These are phyloP conservation scores for Actinomortierella ambigua DNA, from an alignment of 371 early-diverging fungal species.

Conservation along the genomic window DNA sequence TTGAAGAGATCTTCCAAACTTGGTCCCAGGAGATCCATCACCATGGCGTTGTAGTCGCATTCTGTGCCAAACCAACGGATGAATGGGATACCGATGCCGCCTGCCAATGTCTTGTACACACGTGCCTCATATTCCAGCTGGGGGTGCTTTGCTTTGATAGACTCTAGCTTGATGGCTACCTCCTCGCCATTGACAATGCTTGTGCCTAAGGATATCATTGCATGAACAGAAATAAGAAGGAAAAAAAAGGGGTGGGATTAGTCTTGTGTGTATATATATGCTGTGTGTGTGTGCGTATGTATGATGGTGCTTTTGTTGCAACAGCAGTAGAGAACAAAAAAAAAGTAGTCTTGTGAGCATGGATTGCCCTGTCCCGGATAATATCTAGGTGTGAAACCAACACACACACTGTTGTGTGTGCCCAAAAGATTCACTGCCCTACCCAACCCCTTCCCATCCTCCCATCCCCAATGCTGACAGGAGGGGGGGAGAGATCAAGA, in stretches of 20 bases:
- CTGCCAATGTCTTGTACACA: slow-evolving; percentile 93
- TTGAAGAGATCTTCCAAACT: slow-evolving; percentile 99
- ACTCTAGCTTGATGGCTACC: slow-evolving; percentile 97
- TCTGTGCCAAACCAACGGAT: slow-evolving; percentile 94
- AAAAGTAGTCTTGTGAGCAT: too few relatives aligned
- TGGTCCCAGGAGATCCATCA: slow-evolving; percentile 99
- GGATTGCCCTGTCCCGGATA: too few relatives aligned
- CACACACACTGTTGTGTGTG: too few relatives aligned
- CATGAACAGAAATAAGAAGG: not conserved
- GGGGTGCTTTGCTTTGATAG: slow-evolving; percentile 91
- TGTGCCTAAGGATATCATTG: slow-evolving; percentile 64
- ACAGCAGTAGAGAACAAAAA: too few relatives aligned
- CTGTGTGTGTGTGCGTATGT: too few relatives aligned
- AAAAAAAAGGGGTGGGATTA: not conserved
- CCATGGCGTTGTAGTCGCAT: slow-evolving; percentile 95
- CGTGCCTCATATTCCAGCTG: slow-evolving; percentile 97
- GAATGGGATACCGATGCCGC: slow-evolving; percentile 96
- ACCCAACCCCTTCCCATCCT: too few relatives aligned
- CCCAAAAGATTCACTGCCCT: too few relatives aligned
- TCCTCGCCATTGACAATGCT: slow-evolving; percentile 94
- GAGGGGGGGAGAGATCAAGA: too few relatives aligned
- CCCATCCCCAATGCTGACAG: too few relatives aligned
- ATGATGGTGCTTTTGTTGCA: too few relatives aligned
- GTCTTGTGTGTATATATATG: too few relatives aligned
- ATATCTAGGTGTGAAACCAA: too few relatives aligned